Conservation (phyloP, 108 stramenopile species). For the Fragilaria radians region DNA sequence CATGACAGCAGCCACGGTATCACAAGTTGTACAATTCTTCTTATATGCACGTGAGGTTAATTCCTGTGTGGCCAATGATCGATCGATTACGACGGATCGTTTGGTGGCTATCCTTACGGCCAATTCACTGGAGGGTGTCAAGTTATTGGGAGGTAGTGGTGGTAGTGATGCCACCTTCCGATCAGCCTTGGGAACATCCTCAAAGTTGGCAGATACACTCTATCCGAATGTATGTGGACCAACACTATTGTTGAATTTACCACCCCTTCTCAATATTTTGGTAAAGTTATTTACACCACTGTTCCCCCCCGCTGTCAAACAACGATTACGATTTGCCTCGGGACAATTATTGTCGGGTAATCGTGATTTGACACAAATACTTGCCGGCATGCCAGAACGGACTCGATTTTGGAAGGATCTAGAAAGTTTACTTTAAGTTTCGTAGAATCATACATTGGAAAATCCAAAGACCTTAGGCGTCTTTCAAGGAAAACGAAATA, state of each 20-base stretch:
- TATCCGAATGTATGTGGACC: conserved; percentile 66
- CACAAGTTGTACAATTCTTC: conserved; percentile 66
- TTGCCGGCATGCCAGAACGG: conserved; percentile 31
- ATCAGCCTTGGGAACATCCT: conserved; percentile 46
- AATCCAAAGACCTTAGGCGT: no score
- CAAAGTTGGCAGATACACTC: conserved; percentile 49
- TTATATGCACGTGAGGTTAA: conserved; percentile 78
- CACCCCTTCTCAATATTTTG: conserved; percentile 46
- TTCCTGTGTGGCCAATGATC: conserved; percentile 48
- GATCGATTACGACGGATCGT: conserved; percentile 39
- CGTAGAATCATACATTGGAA: no score
- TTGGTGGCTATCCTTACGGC: conserved; percentile 50
- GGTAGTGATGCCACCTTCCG: conserved; percentile 48
- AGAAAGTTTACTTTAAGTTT: no score
- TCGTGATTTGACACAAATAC: conserved; percentile 39
- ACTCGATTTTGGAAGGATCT: conserved; percentile 44
- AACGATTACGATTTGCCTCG: conserved; percentile 52
- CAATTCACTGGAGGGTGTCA: conserved; percentile 66
- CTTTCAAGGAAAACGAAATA: no score
- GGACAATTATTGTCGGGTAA: conserved; percentile 62
- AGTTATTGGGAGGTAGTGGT: conserved; percentile 56
- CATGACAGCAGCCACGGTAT: conserved; percentile 48
- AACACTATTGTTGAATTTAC: conserved; percentile 73
- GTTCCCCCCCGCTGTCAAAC: conserved; percentile 56
- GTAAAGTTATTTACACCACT: conserved; percentile 79